Conservation (phyloP, 106 monocot species). For the Dendrobium catenatum region DNA sequence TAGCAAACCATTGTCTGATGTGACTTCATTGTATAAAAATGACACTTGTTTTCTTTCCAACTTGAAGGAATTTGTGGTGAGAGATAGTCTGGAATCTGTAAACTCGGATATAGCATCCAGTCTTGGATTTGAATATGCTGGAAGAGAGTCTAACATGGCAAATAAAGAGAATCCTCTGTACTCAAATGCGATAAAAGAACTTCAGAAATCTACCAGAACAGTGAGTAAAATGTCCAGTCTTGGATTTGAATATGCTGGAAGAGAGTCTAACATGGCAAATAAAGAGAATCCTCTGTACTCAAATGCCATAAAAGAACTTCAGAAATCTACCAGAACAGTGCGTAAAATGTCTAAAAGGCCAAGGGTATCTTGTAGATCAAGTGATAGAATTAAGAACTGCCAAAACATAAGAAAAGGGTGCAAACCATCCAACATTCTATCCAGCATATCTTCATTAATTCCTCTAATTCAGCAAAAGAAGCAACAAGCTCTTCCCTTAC, state of each 20-base stretch:
- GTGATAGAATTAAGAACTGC: slow-evolving; percentile 14
- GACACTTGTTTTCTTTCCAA: slow-evolving; percentile 13
- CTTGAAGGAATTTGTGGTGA: slow-evolving; percentile 2
- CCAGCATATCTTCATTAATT: slow-evolving; percentile 51
- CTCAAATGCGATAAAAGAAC: slow-evolving; percentile 5
- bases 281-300: slow-evolving; percentile 12
- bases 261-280: slow-evolving; percentile 7
- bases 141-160: slow-evolving; percentile 6
- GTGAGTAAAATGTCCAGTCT: not conserved
- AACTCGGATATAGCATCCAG: slow-evolving; percentile 19
- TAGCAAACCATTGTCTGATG: slow-evolving; percentile 39
- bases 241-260: slow-evolving; percentile 4
- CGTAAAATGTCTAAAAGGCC: slow-evolving; percentile 11
- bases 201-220: slow-evolving; percentile 6
- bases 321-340: slow-evolving; percentile 8
- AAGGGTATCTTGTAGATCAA: slow-evolving; percentile 18
- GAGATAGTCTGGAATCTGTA: slow-evolving; percentile 29
- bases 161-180: slow-evolving; percentile 9
- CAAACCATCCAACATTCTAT: slow-evolving; percentile 35
- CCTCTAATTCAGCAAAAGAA: slow-evolving; percentile 49
- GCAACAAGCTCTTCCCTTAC: slow-evolving; percentile 22
- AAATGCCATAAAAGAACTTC: slow-evolving; percentile 1
- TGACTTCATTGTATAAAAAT: slow-evolving; percentile 38
- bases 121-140: slow-evolving; percentile 6
- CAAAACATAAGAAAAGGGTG: slow-evolving; percentile 10